Conservation (phyloP, 2,329 filamentous ascomycete genomes). For the Fusarium acutatum region DNA sequence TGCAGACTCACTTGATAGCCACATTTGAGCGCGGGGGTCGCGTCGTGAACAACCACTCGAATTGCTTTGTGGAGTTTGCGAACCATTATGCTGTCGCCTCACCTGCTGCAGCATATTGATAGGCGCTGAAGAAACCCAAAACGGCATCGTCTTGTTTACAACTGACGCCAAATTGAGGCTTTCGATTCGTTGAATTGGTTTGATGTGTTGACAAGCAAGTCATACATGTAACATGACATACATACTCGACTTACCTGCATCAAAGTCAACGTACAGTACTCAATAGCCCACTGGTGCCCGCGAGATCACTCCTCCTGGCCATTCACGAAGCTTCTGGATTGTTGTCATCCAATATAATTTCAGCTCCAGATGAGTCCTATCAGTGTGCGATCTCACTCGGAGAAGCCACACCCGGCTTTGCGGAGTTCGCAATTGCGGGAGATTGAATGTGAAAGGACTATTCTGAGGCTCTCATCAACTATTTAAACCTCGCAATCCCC, state of each 20-base stretch:
- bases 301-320: neutral
- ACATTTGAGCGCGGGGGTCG: constrained; percentile 15
- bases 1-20: constrained; percentile 1
- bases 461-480: constrained; percentile 3
- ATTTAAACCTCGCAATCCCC: constrained; percentile 6
- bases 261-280: neutral
- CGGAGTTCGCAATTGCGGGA: constrained; percentile 31
- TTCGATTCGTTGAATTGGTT: constrained; percentile 2
- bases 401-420: constrained; percentile 15
- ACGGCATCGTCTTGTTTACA: constrained; percentile 27
- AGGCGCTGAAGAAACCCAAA: constrained; percentile 6
- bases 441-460: neutral
- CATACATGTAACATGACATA: constrained; percentile 28
- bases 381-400: neutral
- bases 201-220: constrained; percentile 23
- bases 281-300: neutral
- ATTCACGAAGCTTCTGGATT: constrained; percentile 4
- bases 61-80: constrained; percentile 19
- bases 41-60: constrained; percentile 23
- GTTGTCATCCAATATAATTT: neutral
- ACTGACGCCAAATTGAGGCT: constrained; percentile 2
- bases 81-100: constrained; percentile 30
- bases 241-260: constrained; percentile 12
- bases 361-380: neutral
- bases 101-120: constrained; percentile 12